phyloP scores from a whole-genome alignment of 2,329 filamentous ascomycete species.

The Pseudocercospora fuligena region DNA sequence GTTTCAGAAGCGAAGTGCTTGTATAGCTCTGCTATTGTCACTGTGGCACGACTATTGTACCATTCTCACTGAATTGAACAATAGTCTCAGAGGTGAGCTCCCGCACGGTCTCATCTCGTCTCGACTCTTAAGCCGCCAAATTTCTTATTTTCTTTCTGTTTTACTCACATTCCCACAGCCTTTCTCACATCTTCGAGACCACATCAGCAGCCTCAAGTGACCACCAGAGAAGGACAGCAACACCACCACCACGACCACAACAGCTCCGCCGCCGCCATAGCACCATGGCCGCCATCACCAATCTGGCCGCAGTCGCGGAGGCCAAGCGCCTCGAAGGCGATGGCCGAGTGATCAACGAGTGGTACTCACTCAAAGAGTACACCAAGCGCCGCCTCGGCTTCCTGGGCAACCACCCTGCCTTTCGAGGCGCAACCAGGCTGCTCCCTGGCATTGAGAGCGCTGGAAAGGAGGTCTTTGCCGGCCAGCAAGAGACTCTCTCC shows the following conservation, averaged over 20 bases:
- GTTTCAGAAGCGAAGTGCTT: neutral
- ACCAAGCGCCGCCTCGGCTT: conserved; percentile 31
- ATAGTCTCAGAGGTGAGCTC: conserved; percentile 1
- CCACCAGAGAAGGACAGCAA: neutral
- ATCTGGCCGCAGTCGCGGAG: conserved; percentile 6
- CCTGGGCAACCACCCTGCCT: conserved; percentile 32
- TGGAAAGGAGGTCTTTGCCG: conserved; percentile 31
- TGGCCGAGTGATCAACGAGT: conserved; percentile 33
- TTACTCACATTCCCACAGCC: neutral
- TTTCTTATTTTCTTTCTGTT: neutral
- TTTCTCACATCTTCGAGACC: neutral
- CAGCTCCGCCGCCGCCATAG: neutral
- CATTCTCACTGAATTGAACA: conserved; percentile 6
- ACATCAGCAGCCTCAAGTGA: neutral
- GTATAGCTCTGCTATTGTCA: neutral
- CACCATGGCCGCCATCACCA: neutral
- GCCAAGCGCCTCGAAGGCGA: conserved; percentile 26
- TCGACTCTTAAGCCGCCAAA: neutral
- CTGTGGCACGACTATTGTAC: conserved; percentile 5
- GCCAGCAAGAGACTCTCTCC: conserved; percentile 25
- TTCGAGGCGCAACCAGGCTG: conserved; percentile 7
- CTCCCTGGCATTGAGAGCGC: conserved; percentile 26
- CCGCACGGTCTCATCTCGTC: neutral
- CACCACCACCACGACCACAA: neutral
- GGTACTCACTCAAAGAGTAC: conserved; percentile 35